Evolutionary conservation across 2,329 filamentous ascomycete genomes (phyloP).

Genomic region (Dothistroma pini): DNA sequence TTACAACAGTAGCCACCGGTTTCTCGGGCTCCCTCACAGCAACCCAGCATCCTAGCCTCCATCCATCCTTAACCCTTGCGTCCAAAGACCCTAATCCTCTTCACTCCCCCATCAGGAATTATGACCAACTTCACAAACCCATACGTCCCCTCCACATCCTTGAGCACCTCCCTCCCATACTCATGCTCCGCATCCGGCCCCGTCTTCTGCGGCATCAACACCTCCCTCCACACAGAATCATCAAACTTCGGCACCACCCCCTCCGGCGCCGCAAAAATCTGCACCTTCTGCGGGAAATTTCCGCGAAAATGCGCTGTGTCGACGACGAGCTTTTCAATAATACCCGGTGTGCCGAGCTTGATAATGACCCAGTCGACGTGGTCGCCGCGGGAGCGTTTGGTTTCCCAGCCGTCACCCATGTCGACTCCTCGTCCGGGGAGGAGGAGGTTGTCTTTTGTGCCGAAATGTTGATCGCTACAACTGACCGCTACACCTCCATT

Average conservation of each 20-base stretch:
- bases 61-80: conserved; percentile 34
- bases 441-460: conserved; percentile 75
- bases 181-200: conserved; percentile 70
- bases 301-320: conserved; percentile 82
- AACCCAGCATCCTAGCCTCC: too few relatives aligned
- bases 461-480: conserved; percentile 82
- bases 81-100: conserved; percentile 75
- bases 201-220: conserved; percentile 64
- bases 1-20: too few relatives aligned
- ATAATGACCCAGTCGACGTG: conserved; percentile 82
- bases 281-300: conserved; percentile 76
- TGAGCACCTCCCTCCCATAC: conserved; percentile 47
- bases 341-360: conserved; percentile 63
- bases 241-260: conserved; percentile 54
- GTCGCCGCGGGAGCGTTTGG: conserved; percentile 66
- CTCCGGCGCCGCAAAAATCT: conserved; percentile 58
- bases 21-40: too few relatives aligned
- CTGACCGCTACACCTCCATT: conserved; percentile 73
- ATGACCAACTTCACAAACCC: conserved; percentile 89
- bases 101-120: conserved; percentile 89
- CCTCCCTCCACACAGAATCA: conserved; percentile 60
- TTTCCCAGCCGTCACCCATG: conserved; percentile 90
- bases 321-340: conserved; percentile 64
- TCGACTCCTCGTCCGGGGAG: conserved; percentile 73
- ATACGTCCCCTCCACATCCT: conserved; percentile 56